phyloP scores from a whole-genome alignment of 176 grass and related monocot genomes.

The Oropetium thomaeum region DNA sequence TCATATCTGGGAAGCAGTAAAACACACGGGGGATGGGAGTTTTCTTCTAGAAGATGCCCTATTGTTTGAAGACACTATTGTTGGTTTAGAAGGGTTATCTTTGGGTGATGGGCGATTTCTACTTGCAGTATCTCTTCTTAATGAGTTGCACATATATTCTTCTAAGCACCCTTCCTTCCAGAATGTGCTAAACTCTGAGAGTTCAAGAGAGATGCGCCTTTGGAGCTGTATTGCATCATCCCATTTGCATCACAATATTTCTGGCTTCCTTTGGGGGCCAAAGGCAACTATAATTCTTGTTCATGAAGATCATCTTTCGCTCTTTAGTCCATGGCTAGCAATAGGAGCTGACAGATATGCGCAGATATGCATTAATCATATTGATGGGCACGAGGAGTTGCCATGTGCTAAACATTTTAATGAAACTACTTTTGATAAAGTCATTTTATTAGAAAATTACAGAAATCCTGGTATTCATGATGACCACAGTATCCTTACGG shows the following conservation, averaged over 20 bases:
- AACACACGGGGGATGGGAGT: conserved; percentile 51
- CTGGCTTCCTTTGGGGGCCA: conserved; percentile 78
- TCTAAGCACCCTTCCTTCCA: conserved; percentile 44
- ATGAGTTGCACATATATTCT: conserved; percentile 86
- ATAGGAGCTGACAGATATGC: conserved; percentile 21
- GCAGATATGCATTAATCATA: conserved; percentile 22
- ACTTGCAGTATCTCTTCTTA: conserved; percentile 64
- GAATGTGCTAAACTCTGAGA: conserved; percentile 49
- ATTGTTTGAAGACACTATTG: conserved; percentile 51
- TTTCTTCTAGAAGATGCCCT: conserved; percentile 77
- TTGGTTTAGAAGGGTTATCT: conserved; percentile 78
- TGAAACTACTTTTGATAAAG: conserved; percentile 43
- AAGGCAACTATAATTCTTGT: conserved; percentile 72
- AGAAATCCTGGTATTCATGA: conserved; percentile 10
- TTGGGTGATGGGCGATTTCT: conserved; percentile 75
- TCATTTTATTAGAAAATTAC: conserved; percentile 40
- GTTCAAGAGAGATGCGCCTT: conserved; percentile 52
- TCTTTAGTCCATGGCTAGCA: conserved; percentile 65
- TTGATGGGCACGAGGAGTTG: conserved; percentile 28
- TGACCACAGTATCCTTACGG: conserved; percentile 21
- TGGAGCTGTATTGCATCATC: conserved; percentile 80
- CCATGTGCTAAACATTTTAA: conserved; percentile 41
- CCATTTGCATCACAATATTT: conserved; percentile 59
- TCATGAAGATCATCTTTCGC: conserved; percentile 81
- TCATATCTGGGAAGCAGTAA: conserved; percentile 85